Base-by-base conservation (phyloP, 805 yeast genomes). In the Candida ponderosae region DNA sequence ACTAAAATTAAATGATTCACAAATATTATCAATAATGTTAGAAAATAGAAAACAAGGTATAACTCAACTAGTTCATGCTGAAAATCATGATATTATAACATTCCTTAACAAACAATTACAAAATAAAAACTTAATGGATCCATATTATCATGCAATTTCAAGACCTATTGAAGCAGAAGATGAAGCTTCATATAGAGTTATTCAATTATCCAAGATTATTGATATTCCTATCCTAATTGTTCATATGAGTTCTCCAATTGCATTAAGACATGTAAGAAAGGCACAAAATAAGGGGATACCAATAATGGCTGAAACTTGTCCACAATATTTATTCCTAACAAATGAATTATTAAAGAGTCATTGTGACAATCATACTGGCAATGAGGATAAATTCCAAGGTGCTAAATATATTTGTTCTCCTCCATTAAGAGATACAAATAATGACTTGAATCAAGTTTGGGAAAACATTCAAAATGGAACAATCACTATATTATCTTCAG, bases 11-110 rank as follows among this genome's bases (percentile, higher is more conserved):
- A 51, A 53, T 24, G 76, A 70, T 41, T 53, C 57, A n/a, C 65
- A 68, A 38, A 44, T 70, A 18, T 42, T 70, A 48, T 59, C 57
- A 15, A 59, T 66, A 5, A 42, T 70, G 44, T 45, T 59, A 15
- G 62, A 59, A 16, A 63, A 66, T 9, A 56, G 74, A 31, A 57
- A 60, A 35, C 45, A 62, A 26, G 64, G 66, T 11, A 60, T 70
- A 45, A 70, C 75, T 6, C 65, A 70, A 2, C 66, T 70, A 72
- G 61, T 70, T 18, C 76, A 70, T 44, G 74, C 76, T n/a, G 76
- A 70, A 44, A 69, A 70, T 47, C 60, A 67, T 35, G 75, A 70
- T 39, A 59, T 70, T 33, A 68, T 70, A 31, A 54, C 55, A 21
- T 66, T 62, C 43, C 53, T 66, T 41, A 62, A 59, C 37, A 62